Evolutionary conservation across 1,139 yeast genomes (phyloP), one percentile per base, ranked within the genome.

Genomic region (Chernovozyma aurita): DNA sequence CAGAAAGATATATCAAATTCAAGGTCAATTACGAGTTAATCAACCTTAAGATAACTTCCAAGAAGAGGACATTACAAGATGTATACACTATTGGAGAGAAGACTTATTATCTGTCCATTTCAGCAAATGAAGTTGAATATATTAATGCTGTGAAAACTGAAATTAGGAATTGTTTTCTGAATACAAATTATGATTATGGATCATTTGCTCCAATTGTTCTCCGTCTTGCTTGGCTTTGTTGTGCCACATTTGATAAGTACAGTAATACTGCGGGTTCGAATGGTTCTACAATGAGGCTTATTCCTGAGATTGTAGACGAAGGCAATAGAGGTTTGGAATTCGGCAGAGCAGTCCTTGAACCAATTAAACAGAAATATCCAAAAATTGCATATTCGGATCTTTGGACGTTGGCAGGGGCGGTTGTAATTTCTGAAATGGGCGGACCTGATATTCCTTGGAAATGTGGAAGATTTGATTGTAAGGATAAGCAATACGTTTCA

Each of bases 221-320:
- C 17, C 65, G 86, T 36, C 62, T 81, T 30, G 81, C 86, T 16
- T 80, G 87, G 88, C 86, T 81, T 53, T 74, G 80, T 31, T 72
- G 80, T 32, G 86, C 85, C 15, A 79, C 87, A 5, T 81, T 73
- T 55, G 79, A 80, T 50, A 61, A 59, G 42, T 53, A 48, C 11
- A 54, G 74, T 4, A 73, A 73, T 9, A 76, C 79, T 3, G 87
- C 86, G 3, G 86, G 86, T 1, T 77, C 84, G 12, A 78, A 79
- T 49, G 86, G 85, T 3, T 73, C 81, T 12, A 79, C 86, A 13
- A 80, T 80, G 85, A 62, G 82, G 40, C 68, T 67, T 48, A 55
- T 62, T 1, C 75, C 74, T 16, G 78, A 72, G 43, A 55, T 66
- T 21, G 65, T 63, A 17, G 76, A 70, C 42, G 59, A 59, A 17